Conservation (phyloP, 495 filamentous ascomycete species). For the Penicillium mononematosum region DNA sequence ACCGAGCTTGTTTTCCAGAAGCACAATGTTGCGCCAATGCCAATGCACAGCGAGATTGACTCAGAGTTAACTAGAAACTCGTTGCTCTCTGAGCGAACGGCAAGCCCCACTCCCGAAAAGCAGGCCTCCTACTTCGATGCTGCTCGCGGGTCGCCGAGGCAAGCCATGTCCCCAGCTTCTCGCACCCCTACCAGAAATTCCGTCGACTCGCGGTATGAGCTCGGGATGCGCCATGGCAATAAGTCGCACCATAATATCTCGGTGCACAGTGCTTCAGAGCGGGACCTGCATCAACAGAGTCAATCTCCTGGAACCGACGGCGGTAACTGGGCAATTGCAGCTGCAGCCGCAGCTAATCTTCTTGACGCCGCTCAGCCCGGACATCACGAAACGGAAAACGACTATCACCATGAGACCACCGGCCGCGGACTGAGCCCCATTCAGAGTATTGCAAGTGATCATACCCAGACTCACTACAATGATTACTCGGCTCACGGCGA, state of each 20-base stretch:
- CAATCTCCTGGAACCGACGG: slow-evolving; percentile 48
- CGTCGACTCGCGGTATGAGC: slow-evolving; percentile 46
- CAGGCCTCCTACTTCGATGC: slow-evolving; percentile 51
- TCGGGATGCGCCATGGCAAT: slow-evolving; percentile 59
- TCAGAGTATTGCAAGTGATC: slow-evolving; percentile 81
- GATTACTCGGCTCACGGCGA: slow-evolving; percentile 10
- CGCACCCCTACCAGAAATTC: slow-evolving; percentile 55
- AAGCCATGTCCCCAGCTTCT: slow-evolving; percentile 52
- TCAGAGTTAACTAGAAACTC: slow-evolving; percentile 88
- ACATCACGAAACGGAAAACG: slow-evolving; percentile 34
- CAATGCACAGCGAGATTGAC: slow-evolving; percentile 77
- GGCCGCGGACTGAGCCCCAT: slow-evolving; percentile 76
- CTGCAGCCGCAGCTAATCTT: slow-evolving; percentile 45
- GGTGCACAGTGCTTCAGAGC: slow-evolving; percentile 51
- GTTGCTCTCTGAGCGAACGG: slow-evolving; percentile 79
- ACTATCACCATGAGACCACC: slow-evolving; percentile 55
- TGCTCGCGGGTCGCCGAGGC: slow-evolving; percentile 50
- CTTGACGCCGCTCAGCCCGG: slow-evolving; percentile 39
- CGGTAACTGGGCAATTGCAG: slow-evolving; percentile 46
- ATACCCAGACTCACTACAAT: slow-evolving; percentile 34
- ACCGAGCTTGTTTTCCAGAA: slow-evolving; percentile 61
- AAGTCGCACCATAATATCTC: slow-evolving; percentile 55
- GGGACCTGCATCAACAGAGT: slow-evolving; percentile 45
- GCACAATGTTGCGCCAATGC: slow-evolving; percentile 73
- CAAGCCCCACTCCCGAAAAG: slow-evolving; percentile 45